These are phyloP conservation scores for Hypoxylon crocopeplum DNA, from an alignment of 495 filamentous ascomycete species.

Conservation along the genomic window DNA sequence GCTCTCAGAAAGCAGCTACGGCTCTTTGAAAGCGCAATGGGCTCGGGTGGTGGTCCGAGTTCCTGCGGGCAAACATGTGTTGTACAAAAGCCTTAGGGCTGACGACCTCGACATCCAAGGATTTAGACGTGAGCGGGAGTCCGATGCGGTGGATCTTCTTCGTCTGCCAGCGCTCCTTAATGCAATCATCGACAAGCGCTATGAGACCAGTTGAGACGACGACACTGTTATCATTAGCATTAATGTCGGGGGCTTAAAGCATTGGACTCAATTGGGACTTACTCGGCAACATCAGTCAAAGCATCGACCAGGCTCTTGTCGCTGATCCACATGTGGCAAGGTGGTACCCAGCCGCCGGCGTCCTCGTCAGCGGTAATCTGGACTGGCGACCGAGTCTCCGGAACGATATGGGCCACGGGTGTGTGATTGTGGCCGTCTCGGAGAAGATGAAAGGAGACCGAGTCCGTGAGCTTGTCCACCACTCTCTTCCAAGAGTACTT, in stretches of 20 bases:
- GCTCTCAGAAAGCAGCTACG: constrained; percentile 47
- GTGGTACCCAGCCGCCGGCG: constrained; percentile 90
- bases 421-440: constrained; percentile 66
- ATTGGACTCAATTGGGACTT: constrained; percentile 56
- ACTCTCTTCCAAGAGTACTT: constrained; percentile 86
- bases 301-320: constrained; percentile 71
- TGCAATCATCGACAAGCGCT: constrained; percentile 89
- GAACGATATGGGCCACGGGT: constrained; percentile 82
- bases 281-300: constrained; percentile 88
- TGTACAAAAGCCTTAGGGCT: constrained; percentile 77
- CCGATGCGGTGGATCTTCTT: constrained; percentile 66
- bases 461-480: constrained; percentile 64
- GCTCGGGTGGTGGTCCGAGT: constrained; percentile 50
- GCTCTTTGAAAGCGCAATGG: constrained; percentile 50
- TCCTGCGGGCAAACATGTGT: constrained; percentile 74
- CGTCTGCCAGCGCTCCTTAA: constrained; percentile 78
- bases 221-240: constrained; percentile 61
- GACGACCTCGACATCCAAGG: constrained; percentile 69
- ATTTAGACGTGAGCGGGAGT: constrained; percentile 63
- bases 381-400: constrained; percentile 72
- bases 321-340: constrained; percentile 86
- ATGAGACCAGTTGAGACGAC: constrained; percentile 91
- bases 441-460: constrained; percentile 77
- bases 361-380: constrained; percentile 75
- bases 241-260: not conserved